A percentile compares a stretch with the other conserved stretches of the same genome.
These are phyloP conservation scores for Paramyrothecium sp. DNA, from an alignment of 2,329 filamentous ascomycete species.

Conservation along the genomic window DNA sequence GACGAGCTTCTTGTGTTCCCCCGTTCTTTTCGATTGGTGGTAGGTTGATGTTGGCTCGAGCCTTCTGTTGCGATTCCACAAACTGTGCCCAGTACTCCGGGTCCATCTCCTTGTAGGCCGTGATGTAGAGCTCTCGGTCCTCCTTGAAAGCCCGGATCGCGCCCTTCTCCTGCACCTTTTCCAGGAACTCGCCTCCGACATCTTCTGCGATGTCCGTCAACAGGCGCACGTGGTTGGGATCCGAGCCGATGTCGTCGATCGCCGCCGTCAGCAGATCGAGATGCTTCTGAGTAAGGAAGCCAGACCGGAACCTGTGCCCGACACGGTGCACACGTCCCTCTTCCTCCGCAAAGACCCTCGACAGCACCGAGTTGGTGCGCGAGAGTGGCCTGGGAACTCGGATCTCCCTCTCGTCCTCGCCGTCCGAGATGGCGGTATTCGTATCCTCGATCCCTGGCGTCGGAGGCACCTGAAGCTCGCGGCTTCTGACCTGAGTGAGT, in stretches of 20 bases:
- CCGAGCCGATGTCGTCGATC: constrained; percentile 47
- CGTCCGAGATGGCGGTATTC: constrained; percentile 39
- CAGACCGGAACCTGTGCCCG: constrained; percentile 55
- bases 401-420: constrained; percentile 47
- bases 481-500: background rate
- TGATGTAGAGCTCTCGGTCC: constrained; percentile 48
- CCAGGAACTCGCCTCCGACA: constrained; percentile 58
- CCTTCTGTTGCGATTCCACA: constrained; percentile 60
- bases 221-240: constrained; percentile 49
- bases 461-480: constrained; percentile 9
- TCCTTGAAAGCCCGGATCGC: constrained; percentile 62
- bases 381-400: constrained; percentile 40
- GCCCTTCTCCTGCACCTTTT: constrained; percentile 55
- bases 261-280: constrained; percentile 44
- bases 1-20: constrained; percentile 9
- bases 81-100: constrained; percentile 65
- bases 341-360: constrained; percentile 53
- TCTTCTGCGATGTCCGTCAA: constrained; percentile 64
- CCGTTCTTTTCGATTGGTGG: constrained; percentile 20
- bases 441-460: constrained; percentile 30
- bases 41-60: constrained; percentile 49
- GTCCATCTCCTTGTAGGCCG: constrained; percentile 56
- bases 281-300: constrained; percentile 51
- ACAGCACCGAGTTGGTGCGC: constrained; percentile 53
- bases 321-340: constrained; percentile 55